Evolutionary conservation across 495 filamentous ascomycete genomes (phyloP).

Genomic region (Niebla homalea): DNA sequence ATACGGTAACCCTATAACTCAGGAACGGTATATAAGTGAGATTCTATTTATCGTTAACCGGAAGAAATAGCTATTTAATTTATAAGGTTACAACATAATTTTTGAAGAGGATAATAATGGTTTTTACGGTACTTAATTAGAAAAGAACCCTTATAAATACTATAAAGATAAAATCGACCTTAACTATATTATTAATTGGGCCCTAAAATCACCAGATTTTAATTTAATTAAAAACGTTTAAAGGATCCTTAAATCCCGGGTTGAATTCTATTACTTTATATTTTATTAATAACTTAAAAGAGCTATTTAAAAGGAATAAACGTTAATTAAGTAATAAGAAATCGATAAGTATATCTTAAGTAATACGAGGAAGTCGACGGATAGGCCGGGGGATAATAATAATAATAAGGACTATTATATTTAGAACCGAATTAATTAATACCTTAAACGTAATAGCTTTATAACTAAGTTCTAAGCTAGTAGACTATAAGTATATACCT

Average conservation of each 20-base stretch:
- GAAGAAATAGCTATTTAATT: not conserved
- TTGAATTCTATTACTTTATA: not conserved
- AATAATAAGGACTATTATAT: not conserved
- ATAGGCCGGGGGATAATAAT: not conserved
- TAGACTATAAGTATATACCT: too few relatives aligned
- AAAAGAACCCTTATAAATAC: not conserved
- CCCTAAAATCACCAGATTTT: not conserved
- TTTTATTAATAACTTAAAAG: not conserved
- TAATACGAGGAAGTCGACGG: not conserved
- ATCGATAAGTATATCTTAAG: not conserved
- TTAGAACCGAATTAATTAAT: not conserved
- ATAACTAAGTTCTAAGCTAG: too few relatives aligned
- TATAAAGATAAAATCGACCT: not conserved
- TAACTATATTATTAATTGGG: constrained; percentile 1
- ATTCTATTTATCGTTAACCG: not conserved
- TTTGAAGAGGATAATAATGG: constrained; percentile 4
- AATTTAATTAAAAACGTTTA: constrained; percentile 4
- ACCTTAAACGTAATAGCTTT: too few relatives aligned
- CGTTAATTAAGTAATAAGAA: not conserved
- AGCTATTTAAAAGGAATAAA: not conserved
- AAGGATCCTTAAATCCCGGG: constrained; percentile 1
- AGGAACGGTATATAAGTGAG: not conserved
- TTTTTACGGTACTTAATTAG: not conserved
- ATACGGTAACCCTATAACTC: not conserved
- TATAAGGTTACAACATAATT: not conserved